These are phyloP conservation scores for Petunia secreta DNA, from an alignment of 257 asterid genomes.

Conservation along the genomic window DNA sequence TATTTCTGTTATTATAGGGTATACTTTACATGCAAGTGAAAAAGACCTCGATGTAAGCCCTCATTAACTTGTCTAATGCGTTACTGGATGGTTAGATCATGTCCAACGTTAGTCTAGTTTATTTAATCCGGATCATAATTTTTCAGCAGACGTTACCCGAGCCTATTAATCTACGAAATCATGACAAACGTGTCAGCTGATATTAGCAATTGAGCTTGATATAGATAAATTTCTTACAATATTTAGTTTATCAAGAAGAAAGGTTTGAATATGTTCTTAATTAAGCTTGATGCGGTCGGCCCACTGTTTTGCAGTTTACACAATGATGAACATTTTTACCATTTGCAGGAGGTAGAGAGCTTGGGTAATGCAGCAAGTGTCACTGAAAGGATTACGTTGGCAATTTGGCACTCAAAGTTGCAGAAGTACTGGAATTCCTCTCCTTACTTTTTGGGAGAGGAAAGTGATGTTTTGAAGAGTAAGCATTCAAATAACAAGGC, in stretches of 20 bases:
- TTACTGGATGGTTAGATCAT: conserved; percentile 6
- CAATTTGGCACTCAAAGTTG: conserved; percentile 43
- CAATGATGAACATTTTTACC: not conserved
- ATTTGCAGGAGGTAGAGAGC: conserved; percentile 51
- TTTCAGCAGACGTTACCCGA: not conserved
- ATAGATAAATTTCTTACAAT: not conserved
- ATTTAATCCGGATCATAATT: not conserved
- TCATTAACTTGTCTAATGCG: not conserved
- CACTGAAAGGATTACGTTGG: conserved; percentile 33
- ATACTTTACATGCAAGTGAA: not conserved
- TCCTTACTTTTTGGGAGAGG: conserved; percentile 58
- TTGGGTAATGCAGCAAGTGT: conserved; percentile 49
- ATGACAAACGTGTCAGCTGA: not conserved
- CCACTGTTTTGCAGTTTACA: conserved; percentile 2
- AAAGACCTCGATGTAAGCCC: conserved; percentile 2
- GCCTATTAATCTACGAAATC: not conserved
- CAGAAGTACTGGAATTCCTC: conserved; percentile 49
- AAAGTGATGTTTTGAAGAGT: conserved; percentile 42
- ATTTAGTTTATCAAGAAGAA: not conserved
- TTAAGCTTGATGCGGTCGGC: not conserved
- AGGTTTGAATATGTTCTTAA: not conserved
- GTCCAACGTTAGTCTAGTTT: not conserved
- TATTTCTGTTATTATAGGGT: not conserved
- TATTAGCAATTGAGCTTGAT: not conserved
- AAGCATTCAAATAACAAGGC: conserved; percentile 17